Base-by-base conservation (phyloP, 1,284 basidiomycete species). In the Microbotryum intermedium region DNA sequence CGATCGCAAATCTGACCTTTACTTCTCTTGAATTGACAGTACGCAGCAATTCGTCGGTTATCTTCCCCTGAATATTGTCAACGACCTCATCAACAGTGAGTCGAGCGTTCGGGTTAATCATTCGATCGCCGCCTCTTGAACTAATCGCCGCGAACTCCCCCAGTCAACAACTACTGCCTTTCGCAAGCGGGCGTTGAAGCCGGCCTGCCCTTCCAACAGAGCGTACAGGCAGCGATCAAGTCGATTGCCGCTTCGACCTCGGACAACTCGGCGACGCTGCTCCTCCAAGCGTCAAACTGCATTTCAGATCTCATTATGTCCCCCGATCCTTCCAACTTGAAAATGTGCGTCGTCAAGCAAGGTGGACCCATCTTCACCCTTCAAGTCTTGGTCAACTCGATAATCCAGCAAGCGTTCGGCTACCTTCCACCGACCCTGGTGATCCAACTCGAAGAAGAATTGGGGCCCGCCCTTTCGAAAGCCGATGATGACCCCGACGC, bases 371-470 rank as follows among this genome's bases (percentile, higher is more conserved):
- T 57, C 21, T 39, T 54, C n/a, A 59, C 56, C 11, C 46, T 50
- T 4, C 50, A 60, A 25, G 50, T 55, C 6, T 51, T 57, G 39
- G 45, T 56, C 43, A 55, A 61, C 50, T 52, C 59, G 20, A 53
- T 60, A 46, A 34, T 59, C 16, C 62, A 64, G n/a, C 62, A 64
- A 53, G 50, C 30, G 11, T 64, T 64, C 48, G 62, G 62, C 6
- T 60, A 61, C 57, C 53, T 64, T 21, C 62, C 62, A 6, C 62
- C 62, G 3, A 59, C 49, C 3, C 47, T 59, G 20, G 57, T 64
- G 18, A 49, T 64, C 34, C 47, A 55, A 16, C 45, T 59, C 50
- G 52, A 64, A 43, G 8, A 50, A 29, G 60, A 52, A 16, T 53
- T 62, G 20, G 50, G 52, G 8, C 60, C 60, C 26, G 8, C 16